A percentile compares a stretch with the other conserved stretches of the same genome.
Conservation (phyloP, 768 basidiomycete genomes). For the Lentinula sp. region DNA sequence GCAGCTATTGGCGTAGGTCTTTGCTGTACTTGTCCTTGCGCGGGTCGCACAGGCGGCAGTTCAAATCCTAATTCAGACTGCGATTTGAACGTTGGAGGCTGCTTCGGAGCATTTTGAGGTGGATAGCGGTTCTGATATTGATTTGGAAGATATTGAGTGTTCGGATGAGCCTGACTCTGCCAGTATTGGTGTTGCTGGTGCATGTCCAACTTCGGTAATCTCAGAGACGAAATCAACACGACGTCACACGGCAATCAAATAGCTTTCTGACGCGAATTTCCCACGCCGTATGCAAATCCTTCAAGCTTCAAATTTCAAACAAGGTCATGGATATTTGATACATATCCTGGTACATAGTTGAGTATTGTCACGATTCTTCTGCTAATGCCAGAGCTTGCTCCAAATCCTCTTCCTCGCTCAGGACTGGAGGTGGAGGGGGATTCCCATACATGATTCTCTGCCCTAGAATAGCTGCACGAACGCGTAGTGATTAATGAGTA, state of each 20-base stretch:
- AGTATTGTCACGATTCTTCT: not conserved
- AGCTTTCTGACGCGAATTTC: not conserved
- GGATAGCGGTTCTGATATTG: not conserved
- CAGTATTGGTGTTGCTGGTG: not conserved
- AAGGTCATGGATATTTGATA: too few relatives aligned
- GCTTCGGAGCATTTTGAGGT: not conserved
- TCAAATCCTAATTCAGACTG: not conserved
- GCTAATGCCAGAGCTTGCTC: slow-evolving; percentile 68
- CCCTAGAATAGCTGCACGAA: slow-evolving; percentile 52
- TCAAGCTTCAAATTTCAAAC: too few relatives aligned
- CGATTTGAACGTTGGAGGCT: not conserved
- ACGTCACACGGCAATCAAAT: not conserved
- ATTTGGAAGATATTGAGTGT: not conserved
- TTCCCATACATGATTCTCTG: slow-evolving; percentile 76
- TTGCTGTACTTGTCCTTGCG: not conserved
- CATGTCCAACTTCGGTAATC: not conserved
- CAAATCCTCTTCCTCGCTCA: slow-evolving; percentile 56
- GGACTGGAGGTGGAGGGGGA: slow-evolving; percentile 46
- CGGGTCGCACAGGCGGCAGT: not conserved
- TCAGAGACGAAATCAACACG: not conserved
- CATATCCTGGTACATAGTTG: too few relatives aligned
- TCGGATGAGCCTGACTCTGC: not conserved
- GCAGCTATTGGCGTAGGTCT: not conserved
- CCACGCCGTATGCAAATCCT: not conserved
- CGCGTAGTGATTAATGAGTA: slow-evolving; percentile 9